A percentile compares a stretch with the other conserved stretches of the same genome.
Conservation (phyloP, 2,329 filamentous ascomycete species). For the Sporothrix pseudoabietina region DNA sequence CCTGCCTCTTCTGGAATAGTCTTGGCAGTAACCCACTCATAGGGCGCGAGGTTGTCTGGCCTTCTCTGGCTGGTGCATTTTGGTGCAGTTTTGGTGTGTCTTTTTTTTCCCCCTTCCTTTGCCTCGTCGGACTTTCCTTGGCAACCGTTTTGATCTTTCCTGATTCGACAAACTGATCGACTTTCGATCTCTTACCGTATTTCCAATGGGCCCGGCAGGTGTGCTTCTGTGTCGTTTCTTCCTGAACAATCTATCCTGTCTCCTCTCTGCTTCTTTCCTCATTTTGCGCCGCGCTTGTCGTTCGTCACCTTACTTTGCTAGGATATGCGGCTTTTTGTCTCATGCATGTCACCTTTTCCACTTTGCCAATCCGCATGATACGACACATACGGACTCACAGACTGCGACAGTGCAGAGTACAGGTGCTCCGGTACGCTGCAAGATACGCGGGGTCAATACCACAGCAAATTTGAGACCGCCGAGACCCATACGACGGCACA, state of each 20-base stretch:
- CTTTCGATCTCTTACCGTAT: background rate
- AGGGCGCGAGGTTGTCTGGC: slow-evolving; percentile 3
- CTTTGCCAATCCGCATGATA: background rate
- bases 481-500: background rate
- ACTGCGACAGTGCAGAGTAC: background rate
- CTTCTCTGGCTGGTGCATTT: background rate
- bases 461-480: background rate
- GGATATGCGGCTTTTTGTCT: slow-evolving; percentile 11
- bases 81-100: background rate
- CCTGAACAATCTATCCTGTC: background rate
- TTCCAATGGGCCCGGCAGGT: background rate
- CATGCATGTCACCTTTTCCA: slow-evolving; percentile 1
- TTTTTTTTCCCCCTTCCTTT: background rate
- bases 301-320: slow-evolving; percentile 6
- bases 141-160: background rate
- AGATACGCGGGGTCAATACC: background rate
- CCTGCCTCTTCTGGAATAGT: slow-evolving; percentile 13
- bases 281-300: background rate
- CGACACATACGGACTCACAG: background rate
- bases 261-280: background rate
- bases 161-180: background rate
- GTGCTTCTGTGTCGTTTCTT: background rate
- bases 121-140: background rate
- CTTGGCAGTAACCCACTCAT: slow-evolving; percentile 3
- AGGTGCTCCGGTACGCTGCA: background rate